These are phyloP conservation scores for Trichosanthes cucumerina DNA, from an alignment of 306 rosid species.

Conservation along the genomic window DNA sequence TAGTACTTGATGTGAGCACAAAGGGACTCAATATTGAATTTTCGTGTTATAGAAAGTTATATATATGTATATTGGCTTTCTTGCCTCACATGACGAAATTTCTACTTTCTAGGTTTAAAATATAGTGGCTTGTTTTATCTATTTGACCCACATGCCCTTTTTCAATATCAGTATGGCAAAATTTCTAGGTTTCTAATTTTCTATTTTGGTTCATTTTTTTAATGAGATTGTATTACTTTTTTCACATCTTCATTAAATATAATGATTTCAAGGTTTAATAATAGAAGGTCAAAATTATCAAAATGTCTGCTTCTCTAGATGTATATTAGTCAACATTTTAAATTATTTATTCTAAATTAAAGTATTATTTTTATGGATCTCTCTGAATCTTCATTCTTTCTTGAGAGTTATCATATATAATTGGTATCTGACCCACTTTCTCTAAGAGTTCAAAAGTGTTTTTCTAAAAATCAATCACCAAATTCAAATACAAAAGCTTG, in stretches of 20 bases:
- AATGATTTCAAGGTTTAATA: neutral
- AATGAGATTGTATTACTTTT: neutral
- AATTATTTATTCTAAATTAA: no score
- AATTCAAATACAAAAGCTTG: neutral
- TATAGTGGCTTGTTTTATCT: no score
- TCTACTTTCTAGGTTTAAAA: no score
- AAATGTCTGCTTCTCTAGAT: neutral
- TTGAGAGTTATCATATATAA: neutral
- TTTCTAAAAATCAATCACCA: neutral
- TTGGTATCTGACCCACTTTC: neutral
- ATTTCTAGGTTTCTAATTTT: neutral
- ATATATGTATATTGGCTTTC: no score
- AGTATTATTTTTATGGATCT: neutral
- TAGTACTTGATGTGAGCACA: no score
- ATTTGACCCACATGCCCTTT: neutral
- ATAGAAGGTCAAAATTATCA: neutral
- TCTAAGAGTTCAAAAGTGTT: neutral
- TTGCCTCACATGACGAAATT: no score
- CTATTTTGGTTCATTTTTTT: neutral
- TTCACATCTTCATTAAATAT: neutral
- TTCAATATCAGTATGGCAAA: neutral
- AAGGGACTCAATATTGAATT: no score
- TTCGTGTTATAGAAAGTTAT: no score
- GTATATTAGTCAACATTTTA: neutral
- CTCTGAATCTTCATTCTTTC: neutral